Evolutionary conservation across 179 eudicot genomes (phyloP).

Genomic region (Silene coronaria): DNA sequence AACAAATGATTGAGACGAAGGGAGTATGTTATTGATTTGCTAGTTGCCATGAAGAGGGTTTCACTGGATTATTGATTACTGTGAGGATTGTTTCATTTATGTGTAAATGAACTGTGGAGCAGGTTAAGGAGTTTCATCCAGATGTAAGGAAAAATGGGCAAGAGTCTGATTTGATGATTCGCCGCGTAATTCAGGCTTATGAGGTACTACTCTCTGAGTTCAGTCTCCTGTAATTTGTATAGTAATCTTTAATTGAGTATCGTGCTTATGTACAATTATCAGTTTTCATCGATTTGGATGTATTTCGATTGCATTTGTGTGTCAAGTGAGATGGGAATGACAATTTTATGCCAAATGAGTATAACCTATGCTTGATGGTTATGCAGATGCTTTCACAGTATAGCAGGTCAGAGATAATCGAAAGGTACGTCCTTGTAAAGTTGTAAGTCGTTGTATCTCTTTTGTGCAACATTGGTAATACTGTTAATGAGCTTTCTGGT

Average conservation of each 20-base stretch:
- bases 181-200: conserved; percentile 78
- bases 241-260: neutral
- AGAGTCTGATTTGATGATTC: conserved; percentile 66
- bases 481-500: neutral
- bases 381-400: conserved; percentile 66
- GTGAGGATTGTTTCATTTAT: neutral
- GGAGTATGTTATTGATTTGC: neutral
- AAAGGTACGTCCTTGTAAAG: conserved; percentile 54
- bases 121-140: conserved; percentile 96
- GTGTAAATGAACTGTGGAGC: conserved; percentile 12
- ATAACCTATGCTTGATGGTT: conserved; percentile 4
- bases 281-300: neutral
- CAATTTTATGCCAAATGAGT: neutral
- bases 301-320: neutral
- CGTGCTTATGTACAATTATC: neutral
- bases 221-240: neutral
- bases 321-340: neutral
- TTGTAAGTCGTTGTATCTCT: neutral
- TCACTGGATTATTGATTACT: neutral
- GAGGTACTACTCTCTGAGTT: conserved; percentile 41
- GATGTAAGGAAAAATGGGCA: conserved; percentile 58
- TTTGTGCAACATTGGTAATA: neutral
- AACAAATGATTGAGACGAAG: neutral
- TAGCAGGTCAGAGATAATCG: conserved; percentile 76
- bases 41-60: neutral